Base-by-base conservation (phyloP, 2,329 filamentous ascomycete genomes). In the Penicillium sp. region DNA sequence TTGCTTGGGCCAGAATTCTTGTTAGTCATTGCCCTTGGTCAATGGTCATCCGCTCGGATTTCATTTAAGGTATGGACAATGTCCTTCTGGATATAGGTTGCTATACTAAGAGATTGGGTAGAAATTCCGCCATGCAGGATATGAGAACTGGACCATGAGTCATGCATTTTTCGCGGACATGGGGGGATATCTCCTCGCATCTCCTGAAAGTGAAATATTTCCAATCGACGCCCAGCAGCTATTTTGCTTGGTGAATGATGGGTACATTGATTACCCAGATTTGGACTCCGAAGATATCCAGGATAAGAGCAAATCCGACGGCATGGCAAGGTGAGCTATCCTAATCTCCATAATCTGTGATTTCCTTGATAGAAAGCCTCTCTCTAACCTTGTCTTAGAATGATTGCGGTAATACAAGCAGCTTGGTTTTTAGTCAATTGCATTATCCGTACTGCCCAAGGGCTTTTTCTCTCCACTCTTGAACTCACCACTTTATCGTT, bases 161-260 rank as follows among this genome's bases (percentile, higher is more conserved):
- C 51, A 54, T 45, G 46, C 47, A 30, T 51, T 50, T 20, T 54
- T 47, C 33, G 51, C 47, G 15, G 51, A 51, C 30, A 54, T 54
- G 51, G 47, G 49, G 4, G 48, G 48, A 3, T 50, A 50, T 37
- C n/a, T 54, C 12, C 36, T 54, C n/a, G 27, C 46, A 33, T 18
- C 33, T 29, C 46, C 46, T 39, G 51, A 36, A 36, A 42, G 29
- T 26, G 30, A 49, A 12, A 9, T 23, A 7, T 54, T 54, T 44
- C 51, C 47, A 15, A 34, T 54, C 27, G 47, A 51, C 29, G 51
- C 42, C 1, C 24, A 43, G 32, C 51, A 54, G 42, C 43, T 54
- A 9, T 51, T 47, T 21, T n/a, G 15, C 4, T 29, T 51, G 13
- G 23, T 54, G 1, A 17, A 44, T 18, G 15, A 42, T 18, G 39